phyloP scores from a whole-genome alignment of 2,329 filamentous ascomycete genomes.

The Dactylella cylindrospora region DNA sequence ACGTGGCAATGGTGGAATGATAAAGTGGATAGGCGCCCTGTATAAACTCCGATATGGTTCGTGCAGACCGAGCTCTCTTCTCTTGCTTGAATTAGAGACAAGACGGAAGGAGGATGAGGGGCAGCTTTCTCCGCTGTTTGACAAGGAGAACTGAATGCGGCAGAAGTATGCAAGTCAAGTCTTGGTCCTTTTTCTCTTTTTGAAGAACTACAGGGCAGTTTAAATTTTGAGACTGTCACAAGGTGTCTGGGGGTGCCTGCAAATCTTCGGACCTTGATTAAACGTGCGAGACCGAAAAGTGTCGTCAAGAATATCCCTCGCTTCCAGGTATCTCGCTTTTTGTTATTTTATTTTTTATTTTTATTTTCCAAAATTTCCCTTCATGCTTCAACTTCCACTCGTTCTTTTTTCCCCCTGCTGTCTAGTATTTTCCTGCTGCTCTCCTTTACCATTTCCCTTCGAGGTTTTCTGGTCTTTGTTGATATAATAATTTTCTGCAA shows the following conservation, averaged over 20 bases:
- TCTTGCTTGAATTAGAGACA: conserved; percentile 22
- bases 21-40: conserved; percentile 5
- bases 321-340: no score
- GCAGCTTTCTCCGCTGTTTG: conserved; percentile 30
- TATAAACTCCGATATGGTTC: conserved; percentile 10
- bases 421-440: no score
- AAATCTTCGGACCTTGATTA: conserved; percentile 22
- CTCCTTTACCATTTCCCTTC: no score
- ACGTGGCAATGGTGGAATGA: no score
- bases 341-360: conserved; percentile 13
- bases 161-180: conserved; percentile 27
- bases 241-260: conserved; percentile 7
- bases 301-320: conserved; percentile 39
- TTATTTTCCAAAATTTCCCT: not conserved
- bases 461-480: no score
- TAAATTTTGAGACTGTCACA: conserved; percentile 13
- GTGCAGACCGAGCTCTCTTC: conserved; percentile 40
- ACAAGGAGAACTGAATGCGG: conserved; percentile 42
- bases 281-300: conserved; percentile 5
- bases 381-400: not conserved
- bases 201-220: conserved; percentile 4
- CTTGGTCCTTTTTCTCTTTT: not conserved
- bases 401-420: no score
- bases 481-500: no score
- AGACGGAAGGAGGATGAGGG: conserved; percentile 31